Percentiles rank a stretch among this genome's conserved stretches.
These are phyloP conservation scores for Blumeriella jaapii DNA, from an alignment of 2,329 filamentous ascomycete species.

Conservation along the genomic window DNA sequence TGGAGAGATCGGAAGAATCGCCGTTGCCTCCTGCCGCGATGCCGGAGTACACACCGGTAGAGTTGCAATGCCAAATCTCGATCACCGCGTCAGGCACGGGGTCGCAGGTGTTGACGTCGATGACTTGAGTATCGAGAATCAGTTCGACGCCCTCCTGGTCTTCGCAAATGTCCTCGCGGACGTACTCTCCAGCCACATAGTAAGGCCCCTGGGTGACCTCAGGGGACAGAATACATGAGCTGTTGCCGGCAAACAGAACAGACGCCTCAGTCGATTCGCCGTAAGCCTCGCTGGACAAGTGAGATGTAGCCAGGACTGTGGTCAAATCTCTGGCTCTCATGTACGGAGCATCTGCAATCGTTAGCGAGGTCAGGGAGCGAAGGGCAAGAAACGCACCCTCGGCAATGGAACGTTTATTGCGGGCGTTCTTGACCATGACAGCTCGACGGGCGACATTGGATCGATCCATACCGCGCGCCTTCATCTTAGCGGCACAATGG, in stretches of 20 bases:
- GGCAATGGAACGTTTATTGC: slow-evolving; percentile 25
- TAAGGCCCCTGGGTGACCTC: slow-evolving; percentile 44
- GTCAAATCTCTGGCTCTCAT: slow-evolving; percentile 13
- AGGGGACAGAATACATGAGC: slow-evolving; percentile 38
- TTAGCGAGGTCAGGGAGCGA: background rate
- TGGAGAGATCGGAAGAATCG: slow-evolving; percentile 22
- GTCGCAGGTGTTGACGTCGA: slow-evolving; percentile 32
- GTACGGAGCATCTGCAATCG: slow-evolving; percentile 2
- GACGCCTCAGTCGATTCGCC: slow-evolving; percentile 26
- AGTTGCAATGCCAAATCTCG: slow-evolving; percentile 33
- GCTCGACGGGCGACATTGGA: slow-evolving; percentile 27
- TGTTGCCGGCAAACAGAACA: slow-evolving; percentile 33
- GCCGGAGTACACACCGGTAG: slow-evolving; percentile 31
- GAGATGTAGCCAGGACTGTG: slow-evolving; percentile 10
- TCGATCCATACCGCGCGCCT: slow-evolving; percentile 29
- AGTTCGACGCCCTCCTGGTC: slow-evolving; percentile 29
- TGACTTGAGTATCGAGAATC: slow-evolving; percentile 31
- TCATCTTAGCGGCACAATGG: slow-evolving; percentile 30
- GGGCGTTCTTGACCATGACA: slow-evolving; percentile 25
- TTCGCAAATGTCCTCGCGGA: slow-evolving; percentile 29
- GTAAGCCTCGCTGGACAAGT: slow-evolving; percentile 22
- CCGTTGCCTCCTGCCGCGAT: slow-evolving; percentile 33
- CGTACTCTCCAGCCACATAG: slow-evolving; percentile 31
- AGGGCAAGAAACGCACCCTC: slow-evolving; percentile 2
- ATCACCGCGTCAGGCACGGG: slow-evolving; percentile 28